Base-by-base conservation (phyloP, 768 basidiomycete species). In the Artomyces pyxidatus region DNA sequence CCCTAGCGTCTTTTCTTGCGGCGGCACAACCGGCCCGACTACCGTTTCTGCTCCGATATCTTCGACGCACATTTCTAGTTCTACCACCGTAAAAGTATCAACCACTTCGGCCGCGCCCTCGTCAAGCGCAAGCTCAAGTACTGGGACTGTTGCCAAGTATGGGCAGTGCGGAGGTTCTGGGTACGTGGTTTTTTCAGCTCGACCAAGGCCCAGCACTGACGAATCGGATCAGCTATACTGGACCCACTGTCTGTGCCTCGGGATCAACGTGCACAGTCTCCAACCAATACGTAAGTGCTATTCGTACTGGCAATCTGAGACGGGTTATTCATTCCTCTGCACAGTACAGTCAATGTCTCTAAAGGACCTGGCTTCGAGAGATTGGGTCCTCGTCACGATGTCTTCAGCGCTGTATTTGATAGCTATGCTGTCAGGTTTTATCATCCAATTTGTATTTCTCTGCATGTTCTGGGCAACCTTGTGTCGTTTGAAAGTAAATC, bases 161-260 rank as follows among this genome's bases (percentile, higher is more conserved):
- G 74, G 66, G 3, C 71, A 73, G 51, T 72, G 72, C 35, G 71
- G 72, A 37, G 72, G 72, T n/a, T 45, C 53, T 23, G 62, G 57
- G 67, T 69, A 50, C 48, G 66, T 58, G 14, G 26, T 5, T 9
- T 3, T 25, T 32, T 16, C 43, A 8, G 29, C 12, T 23, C 35
- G 29, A 42, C 12, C 4, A 17, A 26, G 19, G 9, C 22, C 25
- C 45, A 37, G 19, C 41, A 42, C 17, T 17, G 16, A 25, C 16
- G 14, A 17, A 7, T 10, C 37, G 32, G 4, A 17, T 12, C 32
- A 60, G 60, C 38, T 72, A 64, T 53, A 63, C 65, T 16, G 71
- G 71, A 11, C 55, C 69, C 1, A 71, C 70, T 0, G 59, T 45
- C 7, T 72, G 70, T 48, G 63, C 48, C n/a, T 48, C 68, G 2